Base-by-base conservation (phyloP, 2,329 filamentous ascomycete genomes). In the Nemania sp. region DNA sequence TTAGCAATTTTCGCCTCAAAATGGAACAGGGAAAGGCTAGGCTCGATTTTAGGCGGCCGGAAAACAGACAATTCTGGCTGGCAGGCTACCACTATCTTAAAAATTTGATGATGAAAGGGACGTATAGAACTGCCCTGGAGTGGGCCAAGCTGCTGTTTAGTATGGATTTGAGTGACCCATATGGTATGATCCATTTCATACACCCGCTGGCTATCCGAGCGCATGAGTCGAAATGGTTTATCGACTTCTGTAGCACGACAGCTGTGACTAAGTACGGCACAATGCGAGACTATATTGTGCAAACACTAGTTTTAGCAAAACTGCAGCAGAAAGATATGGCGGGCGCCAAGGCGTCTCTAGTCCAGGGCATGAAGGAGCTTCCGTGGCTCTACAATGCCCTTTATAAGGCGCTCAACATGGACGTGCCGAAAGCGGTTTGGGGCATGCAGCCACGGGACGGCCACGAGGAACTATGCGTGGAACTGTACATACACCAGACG, bases 11-110 rank as follows among this genome's bases (percentile, higher is more conserved):
- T 69, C 80, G 86, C 6, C 83, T 83, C 51, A 86, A 87, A 59
- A 73, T 99, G 5, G 82, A 88, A 49, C 81, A 86, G 66, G 94
- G 94, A 28, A 86, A 86, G 61, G 92, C 91, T 5, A 82, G 90
- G 14, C 75, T 99, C 8, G 84, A 93, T 66, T 97, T 97, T 68
- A 74, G 80, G 17, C 80, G 90, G 31, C 86, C 88, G 0, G 92
- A 96, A 70, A 97, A 97, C 70, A 82, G 94, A 37, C 93, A 97
- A 70, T 86, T 99, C 60, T 96, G 90, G 86, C 83, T 97, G 30
- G 89, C 91, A 1, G 89, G 86, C 7, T 96, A 91, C 77, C 86
- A 92, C 62, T 97, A 97, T 65, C 87, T 97, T 64, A 84, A 83
- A 63, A 94, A 90, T 61, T 77, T 99, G 19, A 81, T 91, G 14